Conservation (phyloP, 1,284 basidiomycete species). For the Puccinia horiana region DNA sequence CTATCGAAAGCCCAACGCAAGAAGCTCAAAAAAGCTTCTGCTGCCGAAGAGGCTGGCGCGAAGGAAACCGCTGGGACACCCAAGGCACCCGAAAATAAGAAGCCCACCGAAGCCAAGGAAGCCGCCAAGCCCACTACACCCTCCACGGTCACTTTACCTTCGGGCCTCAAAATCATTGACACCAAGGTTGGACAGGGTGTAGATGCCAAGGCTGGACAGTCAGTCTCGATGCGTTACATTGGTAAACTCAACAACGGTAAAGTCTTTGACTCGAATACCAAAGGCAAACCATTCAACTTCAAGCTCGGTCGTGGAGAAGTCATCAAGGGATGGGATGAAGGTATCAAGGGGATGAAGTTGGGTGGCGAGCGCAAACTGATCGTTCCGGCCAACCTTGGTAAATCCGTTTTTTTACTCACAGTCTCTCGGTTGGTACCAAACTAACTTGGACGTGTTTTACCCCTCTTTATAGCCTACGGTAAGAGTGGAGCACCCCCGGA, state of each 20-base stretch:
- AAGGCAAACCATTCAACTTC: conserved; percentile 37
- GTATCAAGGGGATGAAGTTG: conserved; percentile 48
- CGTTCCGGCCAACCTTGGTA: conserved; percentile 37
- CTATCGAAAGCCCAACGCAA: conserved; percentile 43
- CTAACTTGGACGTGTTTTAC: neutral
- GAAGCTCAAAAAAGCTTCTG: conserved; percentile 37
- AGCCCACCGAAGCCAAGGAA: conserved; percentile 1
- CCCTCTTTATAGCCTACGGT: conserved; percentile 35
- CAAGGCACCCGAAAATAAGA: neutral
- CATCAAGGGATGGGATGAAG: conserved; percentile 49
- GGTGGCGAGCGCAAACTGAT: conserved; percentile 43
- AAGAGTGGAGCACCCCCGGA: conserved; percentile 47
- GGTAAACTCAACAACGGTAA: conserved; percentile 46
- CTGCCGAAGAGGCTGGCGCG: neutral
- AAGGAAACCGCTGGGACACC: neutral
- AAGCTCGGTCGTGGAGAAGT: conserved; percentile 44
- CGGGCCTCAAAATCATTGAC: conserved; percentile 47
- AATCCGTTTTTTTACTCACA: neutral
- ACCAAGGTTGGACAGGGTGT: conserved; percentile 25
- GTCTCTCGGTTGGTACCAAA: neutral
- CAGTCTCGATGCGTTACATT: conserved; percentile 46
- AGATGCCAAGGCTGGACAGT: conserved; percentile 40
- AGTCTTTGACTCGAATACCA: conserved; percentile 44
- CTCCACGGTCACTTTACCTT: conserved; percentile 1
- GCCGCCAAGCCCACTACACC: conserved; percentile 3